phyloP scores from a whole-genome alignment of 192 early-diverging fungal genomes.

The Coemansia sp. region DNA sequence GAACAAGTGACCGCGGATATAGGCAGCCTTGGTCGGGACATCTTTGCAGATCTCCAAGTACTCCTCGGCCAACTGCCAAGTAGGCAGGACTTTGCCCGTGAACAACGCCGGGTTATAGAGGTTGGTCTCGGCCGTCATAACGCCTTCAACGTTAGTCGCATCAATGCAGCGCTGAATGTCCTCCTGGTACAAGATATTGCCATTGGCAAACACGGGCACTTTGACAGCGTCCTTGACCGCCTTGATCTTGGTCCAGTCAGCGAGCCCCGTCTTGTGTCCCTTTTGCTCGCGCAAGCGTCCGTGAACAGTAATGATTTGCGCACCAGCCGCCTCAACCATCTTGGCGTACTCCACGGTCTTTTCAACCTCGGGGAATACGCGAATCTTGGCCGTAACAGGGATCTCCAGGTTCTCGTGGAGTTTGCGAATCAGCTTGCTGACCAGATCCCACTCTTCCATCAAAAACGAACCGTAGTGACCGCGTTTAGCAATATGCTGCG shows the following conservation, averaged over 20 bases:
- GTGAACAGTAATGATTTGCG: constrained; percentile 90
- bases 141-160: constrained; percentile 86
- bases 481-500: constrained; percentile 89
- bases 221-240: constrained; percentile 76
- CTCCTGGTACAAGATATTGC: constrained; percentile 94
- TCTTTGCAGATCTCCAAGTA: constrained; percentile 83
- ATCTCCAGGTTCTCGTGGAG: constrained; percentile 80
- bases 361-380: constrained; percentile 84
- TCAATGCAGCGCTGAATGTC: constrained; percentile 83
- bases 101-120: constrained; percentile 92
- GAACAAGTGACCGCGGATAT: constrained; percentile 88
- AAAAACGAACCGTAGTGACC: constrained; percentile 94
- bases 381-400: constrained; percentile 96
- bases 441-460: constrained; percentile 90
- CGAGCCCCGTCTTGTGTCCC: constrained; percentile 93
- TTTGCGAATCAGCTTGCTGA: constrained; percentile 60
- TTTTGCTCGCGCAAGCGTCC: constrained; percentile 96
- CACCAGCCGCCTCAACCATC: constrained; percentile 92
- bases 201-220: constrained; percentile 96
- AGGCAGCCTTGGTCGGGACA: constrained; percentile 63
- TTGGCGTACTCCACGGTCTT: constrained; percentile 93
- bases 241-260: constrained; percentile 94
- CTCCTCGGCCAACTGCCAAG: constrained; percentile 82
- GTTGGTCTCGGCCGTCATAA: constrained; percentile 90
- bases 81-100: constrained; percentile 60